These are phyloP conservation scores for Rosa multiflora DNA, from an alignment of 306 rosid genomes.

Conservation along the genomic window DNA sequence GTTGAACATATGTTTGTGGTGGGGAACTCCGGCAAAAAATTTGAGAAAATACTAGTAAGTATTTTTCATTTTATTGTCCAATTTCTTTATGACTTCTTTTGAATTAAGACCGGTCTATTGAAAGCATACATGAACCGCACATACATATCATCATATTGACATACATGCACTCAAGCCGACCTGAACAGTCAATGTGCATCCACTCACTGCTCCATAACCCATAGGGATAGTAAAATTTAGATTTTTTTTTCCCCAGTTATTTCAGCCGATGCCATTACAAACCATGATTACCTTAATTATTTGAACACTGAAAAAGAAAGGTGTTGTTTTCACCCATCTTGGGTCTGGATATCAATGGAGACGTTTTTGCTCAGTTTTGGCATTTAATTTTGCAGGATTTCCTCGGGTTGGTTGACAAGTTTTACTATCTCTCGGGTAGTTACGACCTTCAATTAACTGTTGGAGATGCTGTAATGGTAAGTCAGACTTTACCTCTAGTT, in stretches of 20 bases:
- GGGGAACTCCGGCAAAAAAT: slow-evolving; percentile 71
- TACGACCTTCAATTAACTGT: slow-evolving; percentile 85
- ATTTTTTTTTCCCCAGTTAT: neutral
- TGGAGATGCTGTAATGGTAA: slow-evolving; percentile 96
- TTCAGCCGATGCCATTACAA: neutral
- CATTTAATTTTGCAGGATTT: slow-evolving; percentile 60
- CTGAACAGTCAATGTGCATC: neutral
- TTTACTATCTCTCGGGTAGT: slow-evolving; percentile 84
- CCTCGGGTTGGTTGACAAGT: slow-evolving; percentile 89
- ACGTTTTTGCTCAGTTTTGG: slow-evolving; percentile 35
- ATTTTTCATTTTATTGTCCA: slow-evolving; percentile 23
- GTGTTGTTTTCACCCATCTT: neutral
- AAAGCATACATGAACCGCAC: neutral
- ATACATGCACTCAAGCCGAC: neutral
- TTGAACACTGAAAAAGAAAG: neutral
- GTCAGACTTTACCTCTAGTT: slow-evolving; percentile 20
- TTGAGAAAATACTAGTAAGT: slow-evolving; percentile 86
- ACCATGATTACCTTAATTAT: neutral
- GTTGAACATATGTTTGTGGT: slow-evolving; percentile 87
- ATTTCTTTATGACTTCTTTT: neutral
- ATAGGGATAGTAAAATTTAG: neutral
- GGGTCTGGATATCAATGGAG: neutral
- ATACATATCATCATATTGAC: neutral
- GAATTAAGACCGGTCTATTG: neutral
- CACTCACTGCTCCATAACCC: neutral